Base-by-base conservation (phyloP, 2,329 filamentous ascomycete species). In the Aspergillus sp. region DNA sequence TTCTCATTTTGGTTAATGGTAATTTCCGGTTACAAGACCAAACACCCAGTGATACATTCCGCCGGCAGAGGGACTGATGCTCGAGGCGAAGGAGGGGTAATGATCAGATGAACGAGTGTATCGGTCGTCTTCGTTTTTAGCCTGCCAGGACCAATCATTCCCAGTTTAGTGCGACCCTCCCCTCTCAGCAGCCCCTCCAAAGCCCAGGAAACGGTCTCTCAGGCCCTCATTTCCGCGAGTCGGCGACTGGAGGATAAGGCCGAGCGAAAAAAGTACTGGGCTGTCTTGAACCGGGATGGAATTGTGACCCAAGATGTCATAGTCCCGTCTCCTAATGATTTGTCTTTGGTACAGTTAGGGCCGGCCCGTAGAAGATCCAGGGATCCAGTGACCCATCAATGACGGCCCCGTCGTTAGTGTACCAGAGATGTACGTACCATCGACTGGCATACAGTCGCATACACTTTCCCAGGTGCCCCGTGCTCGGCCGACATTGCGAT, bases 351-450 rank as follows among this genome's bases (percentile, higher is more conserved):
- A 64, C 61, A 58, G 56, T 51, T 62, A 66, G 65, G 65, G 59
- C 62, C 65, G 65, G 65, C 61, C 65, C 65, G 65, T 60, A 47
- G 53, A 53, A 44, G 60, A 63, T 62, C 61, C 58, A 65, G 56
- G 45, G 62, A 62, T 62, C 61, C 58, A 65, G 56, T 58, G 65
- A 64, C 64, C 63, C 60, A 62, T 57, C 41, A 49, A 44, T 47
- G 33, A 53, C 41, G 54, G 45, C 42, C 54, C 52, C 52, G 59
- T 56, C 42, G 50, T 59, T 57, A 57, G 55, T 52, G 55, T 53
- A 52, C 49, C 49, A 52, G 9, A 57, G n/a, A 44, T 17, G n/a
- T 33, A 48, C 34, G 6, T 33, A 5, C 9, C 17, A 19, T 20
- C 24, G 44, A 46, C 44, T n/a, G 44, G 22, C 44, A 46, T 46